These are phyloP conservation scores for Paracoccidioides lutzii DNA, from an alignment of 2,329 filamentous ascomycete species.

Conservation along the genomic window DNA sequence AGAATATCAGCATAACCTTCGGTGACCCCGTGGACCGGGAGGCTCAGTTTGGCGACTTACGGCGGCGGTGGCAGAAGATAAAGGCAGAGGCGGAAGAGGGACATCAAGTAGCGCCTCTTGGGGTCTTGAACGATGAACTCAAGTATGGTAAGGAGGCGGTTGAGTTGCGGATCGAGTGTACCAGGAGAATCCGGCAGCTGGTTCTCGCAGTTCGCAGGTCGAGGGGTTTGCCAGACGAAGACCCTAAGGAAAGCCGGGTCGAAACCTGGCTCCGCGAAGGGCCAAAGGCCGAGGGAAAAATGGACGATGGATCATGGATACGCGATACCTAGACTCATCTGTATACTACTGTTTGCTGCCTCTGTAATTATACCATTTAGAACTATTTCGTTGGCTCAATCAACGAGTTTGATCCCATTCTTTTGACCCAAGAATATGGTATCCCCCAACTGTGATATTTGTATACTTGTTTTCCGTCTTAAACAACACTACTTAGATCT, in stretches of 20 bases:
- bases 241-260: conserved; percentile 60
- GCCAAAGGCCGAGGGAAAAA: conserved; percentile 40
- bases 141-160: conserved; percentile 62
- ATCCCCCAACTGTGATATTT: too few relatives aligned
- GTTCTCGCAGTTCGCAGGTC: conserved; percentile 63
- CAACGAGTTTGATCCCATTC: neutral
- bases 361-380: neutral
- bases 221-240: conserved; percentile 65
- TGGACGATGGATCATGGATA: conserved; percentile 49
- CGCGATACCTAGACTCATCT: conserved; percentile 38
- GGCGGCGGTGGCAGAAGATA: conserved; percentile 60
- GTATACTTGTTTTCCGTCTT: too few relatives aligned
- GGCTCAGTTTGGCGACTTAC: conserved; percentile 61
- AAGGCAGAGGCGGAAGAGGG: conserved; percentile 38
- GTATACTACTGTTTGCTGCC: conserved; percentile 1
- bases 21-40: conserved; percentile 67
- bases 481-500: too few relatives aligned
- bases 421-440: neutral
- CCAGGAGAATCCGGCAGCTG: conserved; percentile 61
- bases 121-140: conserved; percentile 51
- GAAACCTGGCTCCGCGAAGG: conserved; percentile 64
- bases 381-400: neutral
- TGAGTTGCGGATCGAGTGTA: conserved; percentile 65
- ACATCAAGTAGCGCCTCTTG: conserved; percentile 28
- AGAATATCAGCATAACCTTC: conserved; percentile 60